A percentile compares a stretch with the other conserved stretches of the same genome.
Conservation (phyloP, 345 rosid species). For the Citrus mangshanensis region DNA sequence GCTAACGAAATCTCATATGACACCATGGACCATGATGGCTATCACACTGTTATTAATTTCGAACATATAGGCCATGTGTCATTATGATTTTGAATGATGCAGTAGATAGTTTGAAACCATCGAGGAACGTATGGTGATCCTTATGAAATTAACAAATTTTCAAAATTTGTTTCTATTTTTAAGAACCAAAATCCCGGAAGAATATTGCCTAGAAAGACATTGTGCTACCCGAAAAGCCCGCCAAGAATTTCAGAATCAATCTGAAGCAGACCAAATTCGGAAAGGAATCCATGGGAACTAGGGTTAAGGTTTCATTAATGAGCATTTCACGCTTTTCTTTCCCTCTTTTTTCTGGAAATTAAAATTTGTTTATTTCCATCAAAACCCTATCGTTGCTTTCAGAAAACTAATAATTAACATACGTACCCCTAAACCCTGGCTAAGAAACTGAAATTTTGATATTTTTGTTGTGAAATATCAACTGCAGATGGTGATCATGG, state of each 20-base stretch:
- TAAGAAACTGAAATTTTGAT: no score
- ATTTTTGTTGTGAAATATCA: background rate
- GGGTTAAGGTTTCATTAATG: conserved; percentile 21
- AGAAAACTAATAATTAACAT: no score
- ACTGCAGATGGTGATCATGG: conserved; percentile 38
- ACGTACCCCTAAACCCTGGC: background rate
- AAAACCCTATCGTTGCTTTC: background rate
- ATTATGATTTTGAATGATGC: background rate
- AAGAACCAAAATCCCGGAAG: conserved; percentile 1
- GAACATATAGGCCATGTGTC: background rate
- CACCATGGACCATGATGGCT: background rate
- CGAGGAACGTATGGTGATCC: background rate
- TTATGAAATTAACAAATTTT: conserved; percentile 15
- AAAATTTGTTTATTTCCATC: background rate
- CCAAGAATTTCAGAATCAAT: conserved; percentile 9
- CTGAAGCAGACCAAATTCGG: background rate
- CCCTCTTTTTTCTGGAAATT: background rate
- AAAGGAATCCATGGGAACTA: conserved; percentile 15
- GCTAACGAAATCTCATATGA: background rate
- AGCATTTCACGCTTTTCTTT: background rate
- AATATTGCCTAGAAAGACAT: background rate
- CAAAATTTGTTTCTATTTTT: conserved; percentile 14
- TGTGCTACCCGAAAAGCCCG: conserved; percentile 23
- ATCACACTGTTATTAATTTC: background rate
- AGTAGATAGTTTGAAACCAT: background rate